Evolutionary conservation across 371 early-diverging fungal species (phyloP), one percentile per base, ranked within the genome.

Genomic region (Mucor irregularis): DNA sequence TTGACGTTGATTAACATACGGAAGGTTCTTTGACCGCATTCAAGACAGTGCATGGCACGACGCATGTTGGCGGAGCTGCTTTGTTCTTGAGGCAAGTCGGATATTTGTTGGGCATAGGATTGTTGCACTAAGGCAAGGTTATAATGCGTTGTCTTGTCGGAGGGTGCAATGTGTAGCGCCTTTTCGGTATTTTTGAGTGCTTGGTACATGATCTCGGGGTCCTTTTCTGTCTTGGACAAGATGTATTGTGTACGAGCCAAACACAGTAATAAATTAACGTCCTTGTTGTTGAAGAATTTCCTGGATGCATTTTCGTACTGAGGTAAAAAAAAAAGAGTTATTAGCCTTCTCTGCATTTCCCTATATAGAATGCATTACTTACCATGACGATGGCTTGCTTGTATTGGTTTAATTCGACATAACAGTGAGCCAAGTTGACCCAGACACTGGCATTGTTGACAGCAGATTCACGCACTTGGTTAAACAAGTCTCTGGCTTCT

Each of bases 61-160:
- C 78, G 71, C 44, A 95, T 74, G n/a, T 75, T 69, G 3, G 57
- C 57, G 0, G 85, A 68, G 0, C 78, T 74, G 29, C 90, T 78
- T 52, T 79, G 75, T 21, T 88, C 85, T 8, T 66, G 66, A 0
- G 88, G 65, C 31, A 82, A 80, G 28, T 93, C 93, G 17, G 88
- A 81, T 26, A 93, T 78, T 14, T 92, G 71, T 54, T 90, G 90
- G 4, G 91, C 92, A 43, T 86, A 88, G 6, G 89, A 83, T 62
- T 95, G 96, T 66, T 92, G 89, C 22, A 90, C 84, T 9, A 96
- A 68, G 0, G 94, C 94, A 52, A 92, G 66, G 59, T 96, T 85
- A 56, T 85, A 93, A 5, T 81, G 64, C 0, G 88, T 70, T 0
- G 89, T 69, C 50, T 83, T 76, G 64, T 92, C 90, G 14, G 72